Conservation (phyloP, 306 rosid species). For the Gleditsia sinensis region DNA sequence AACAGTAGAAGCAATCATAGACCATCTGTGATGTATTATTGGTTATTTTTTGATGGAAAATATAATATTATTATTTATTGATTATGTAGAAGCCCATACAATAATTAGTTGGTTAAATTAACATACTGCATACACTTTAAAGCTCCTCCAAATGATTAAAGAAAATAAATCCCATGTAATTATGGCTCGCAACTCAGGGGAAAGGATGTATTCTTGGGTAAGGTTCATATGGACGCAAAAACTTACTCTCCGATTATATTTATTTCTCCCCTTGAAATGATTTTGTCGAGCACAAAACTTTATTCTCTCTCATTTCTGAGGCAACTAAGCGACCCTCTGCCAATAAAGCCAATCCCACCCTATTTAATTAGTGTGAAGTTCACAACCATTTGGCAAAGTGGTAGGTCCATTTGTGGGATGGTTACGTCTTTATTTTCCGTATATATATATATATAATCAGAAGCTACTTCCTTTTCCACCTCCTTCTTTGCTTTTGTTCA, state of each 20-base stretch:
- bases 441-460: not conserved
- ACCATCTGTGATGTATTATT: not conserved
- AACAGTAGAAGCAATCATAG: slow-evolving; percentile 23
- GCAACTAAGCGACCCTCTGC: slow-evolving; percentile 24
- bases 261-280: slow-evolving; percentile 37
- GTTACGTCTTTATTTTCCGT: not conserved
- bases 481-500: not conserved
- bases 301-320: slow-evolving; percentile 26
- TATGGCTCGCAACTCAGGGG: not conserved
- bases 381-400: slow-evolving; percentile 33
- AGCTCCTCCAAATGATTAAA: slow-evolving; percentile 37
- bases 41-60: no score
- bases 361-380: not conserved
- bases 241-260: not conserved
- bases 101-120: slow-evolving; percentile 21
- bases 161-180: slow-evolving; percentile 6
- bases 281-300: slow-evolving; percentile 49
- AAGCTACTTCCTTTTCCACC: not conserved
- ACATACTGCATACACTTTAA: slow-evolving; percentile 23
- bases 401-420: slow-evolving; percentile 27
- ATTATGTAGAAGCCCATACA: slow-evolving; percentile 6
- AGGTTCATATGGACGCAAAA: slow-evolving; percentile 1
- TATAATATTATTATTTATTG: not conserved
- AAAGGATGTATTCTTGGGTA: slow-evolving; percentile 1
- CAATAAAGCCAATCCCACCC: slow-evolving; percentile 10